phyloP scores from a whole-genome alignment of 2,329 filamentous ascomycete genomes.

The Sporothrix euskadiensis region DNA sequence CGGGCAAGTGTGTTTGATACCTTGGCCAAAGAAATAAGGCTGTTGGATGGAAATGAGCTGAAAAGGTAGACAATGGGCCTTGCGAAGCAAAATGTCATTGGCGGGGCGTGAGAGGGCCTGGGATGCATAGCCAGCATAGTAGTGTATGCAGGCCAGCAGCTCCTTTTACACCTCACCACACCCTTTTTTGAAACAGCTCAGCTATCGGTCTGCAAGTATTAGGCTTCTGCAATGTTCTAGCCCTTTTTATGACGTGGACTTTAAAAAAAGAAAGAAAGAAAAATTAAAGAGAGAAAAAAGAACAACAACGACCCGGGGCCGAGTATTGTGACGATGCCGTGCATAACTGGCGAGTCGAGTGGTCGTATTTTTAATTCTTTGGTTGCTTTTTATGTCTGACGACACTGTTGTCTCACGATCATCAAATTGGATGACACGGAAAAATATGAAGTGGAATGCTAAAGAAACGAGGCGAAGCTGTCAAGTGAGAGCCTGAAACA shows the following conservation, averaged over 20 bases:
- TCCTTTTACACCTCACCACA: slow-evolving; percentile 26
- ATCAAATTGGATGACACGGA: slow-evolving; percentile 12
- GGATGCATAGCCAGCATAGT: neutral
- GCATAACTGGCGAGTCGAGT: neutral
- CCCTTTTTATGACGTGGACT: slow-evolving; percentile 22
- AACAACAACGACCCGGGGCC: neutral
- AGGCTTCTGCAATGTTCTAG: neutral
- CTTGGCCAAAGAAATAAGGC: neutral
- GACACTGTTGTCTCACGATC: neutral
- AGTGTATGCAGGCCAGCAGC: slow-evolving; percentile 15
- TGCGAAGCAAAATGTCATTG: neutral
- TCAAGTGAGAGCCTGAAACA: neutral
- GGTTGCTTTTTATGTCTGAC: neutral
- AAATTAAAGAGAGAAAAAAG: neutral
- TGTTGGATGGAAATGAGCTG: neutral
- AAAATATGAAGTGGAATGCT: neutral
- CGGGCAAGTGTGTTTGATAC: neutral
- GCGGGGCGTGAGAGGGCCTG: neutral
- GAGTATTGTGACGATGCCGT: slow-evolving; percentile 13
- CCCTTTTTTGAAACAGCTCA: slow-evolving; percentile 10
- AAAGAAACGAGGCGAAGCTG: neutral
- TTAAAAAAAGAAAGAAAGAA: neutral
- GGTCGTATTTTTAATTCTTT: neutral
- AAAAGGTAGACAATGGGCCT: neutral
- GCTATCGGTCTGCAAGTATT: neutral